phyloP scores from a whole-genome alignment of 768 basidiomycete species.

The Termitomyces sp. region DNA sequence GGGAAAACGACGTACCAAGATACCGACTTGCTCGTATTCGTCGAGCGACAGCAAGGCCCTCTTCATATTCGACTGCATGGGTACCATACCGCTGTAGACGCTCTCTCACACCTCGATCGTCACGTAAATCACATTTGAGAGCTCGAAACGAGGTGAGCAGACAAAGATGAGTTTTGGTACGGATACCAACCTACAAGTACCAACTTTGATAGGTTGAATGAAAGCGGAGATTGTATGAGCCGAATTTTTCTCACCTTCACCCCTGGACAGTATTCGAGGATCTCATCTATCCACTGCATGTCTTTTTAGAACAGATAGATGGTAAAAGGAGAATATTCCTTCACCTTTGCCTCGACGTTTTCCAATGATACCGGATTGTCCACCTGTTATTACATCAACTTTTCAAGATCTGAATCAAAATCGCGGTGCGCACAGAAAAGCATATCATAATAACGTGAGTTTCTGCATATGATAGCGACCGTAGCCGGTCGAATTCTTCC shows the following conservation, averaged over 20 bases:
- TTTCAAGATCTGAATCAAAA: constrained; percentile 9
- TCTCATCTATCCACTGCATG: constrained; percentile 86
- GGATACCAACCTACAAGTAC: constrained; percentile 79
- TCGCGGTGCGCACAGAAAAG: constrained; percentile 64
- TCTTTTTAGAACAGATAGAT: background rate
- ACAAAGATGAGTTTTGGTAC: background rate
- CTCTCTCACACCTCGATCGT: constrained; percentile 69
- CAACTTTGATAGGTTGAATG: constrained; percentile 40
- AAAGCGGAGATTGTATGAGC: background rate
- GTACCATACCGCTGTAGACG: constrained; percentile 64
- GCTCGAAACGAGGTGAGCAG: constrained; percentile 38
- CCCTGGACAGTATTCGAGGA: constrained; percentile 88
- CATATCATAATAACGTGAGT: constrained; percentile 96
- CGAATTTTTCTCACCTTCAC: constrained; percentile 62
- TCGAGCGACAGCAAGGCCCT: constrained; percentile 81
- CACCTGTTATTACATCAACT: constrained; percentile 39
- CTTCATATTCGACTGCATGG: constrained; percentile 85
- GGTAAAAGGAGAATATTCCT: background rate
- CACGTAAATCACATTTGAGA: constrained; percentile 92
- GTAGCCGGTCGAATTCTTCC: constrained; percentile 91
- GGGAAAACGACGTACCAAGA: constrained; percentile 54
- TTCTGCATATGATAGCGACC: constrained; percentile 94
- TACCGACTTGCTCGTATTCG: constrained; percentile 92
- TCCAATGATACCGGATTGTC: constrained; percentile 95
- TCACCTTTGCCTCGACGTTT: constrained; percentile 90